Evolutionary conservation across 805 yeast species (phyloP), one percentile per base, ranked within the genome.

Genomic region (Nakazawaea molendinolei): DNA sequence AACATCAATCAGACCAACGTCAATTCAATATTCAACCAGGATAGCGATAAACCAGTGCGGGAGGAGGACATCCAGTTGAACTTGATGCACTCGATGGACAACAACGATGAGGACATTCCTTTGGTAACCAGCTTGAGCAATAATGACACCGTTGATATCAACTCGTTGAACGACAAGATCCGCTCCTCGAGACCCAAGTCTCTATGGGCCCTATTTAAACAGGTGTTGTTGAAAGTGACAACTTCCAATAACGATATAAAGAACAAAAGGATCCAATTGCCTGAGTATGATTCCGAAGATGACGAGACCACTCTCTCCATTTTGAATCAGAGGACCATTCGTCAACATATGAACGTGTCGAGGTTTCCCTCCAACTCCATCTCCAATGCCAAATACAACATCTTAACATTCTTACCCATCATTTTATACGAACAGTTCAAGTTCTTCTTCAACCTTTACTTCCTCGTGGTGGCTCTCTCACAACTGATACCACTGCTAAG

Each of bases 351-450:
- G 60, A 45, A 50, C 39, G 34, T 57, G 37, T 33, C 46, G 36
- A 38, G 23, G 22, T 69, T 55, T 42, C 61, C 92, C 2, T 61
- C 86, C 9, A 92, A 92, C 55, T 85, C 92, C 5, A 73, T 92
- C 10, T 84, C 95, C 31, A 92, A 92, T 58, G 97, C 98, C 16
- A 90, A 89, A 59, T 92, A 92, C 60, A 85, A 85, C 48, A 85
- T 92, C 2, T 54, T 86, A 24, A 78, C 95, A 1, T 92, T 92
- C 51, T 60, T 92, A 8, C 99, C 99, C 3, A 69, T 86, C 28
- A 77, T 92, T 37, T 69, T 92, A 21, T 94, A 84, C 57, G 96
- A 90, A 55, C 99, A 92, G 65, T 92, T 92, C 76, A 87, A 89
- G 63, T 90, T 92, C 57, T 92, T 92, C 60, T 92, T 87, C 70